These are phyloP conservation scores for Solanum appendiculatum DNA, from an alignment of 257 asterid species.

Conservation along the genomic window DNA sequence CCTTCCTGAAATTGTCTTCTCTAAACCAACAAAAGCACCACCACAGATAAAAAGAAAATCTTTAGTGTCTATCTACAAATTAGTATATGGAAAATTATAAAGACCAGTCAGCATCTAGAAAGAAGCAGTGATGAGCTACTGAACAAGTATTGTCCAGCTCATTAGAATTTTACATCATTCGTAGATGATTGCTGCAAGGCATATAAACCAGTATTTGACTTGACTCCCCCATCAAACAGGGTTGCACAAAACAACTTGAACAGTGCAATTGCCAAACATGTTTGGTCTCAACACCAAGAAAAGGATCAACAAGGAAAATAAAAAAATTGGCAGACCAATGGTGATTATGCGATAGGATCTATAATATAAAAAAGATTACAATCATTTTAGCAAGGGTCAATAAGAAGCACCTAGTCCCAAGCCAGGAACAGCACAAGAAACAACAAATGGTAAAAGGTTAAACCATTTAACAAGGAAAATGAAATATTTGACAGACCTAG, in stretches of 20 bases:
- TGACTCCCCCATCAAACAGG: not conserved
- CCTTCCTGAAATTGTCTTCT: constrained; percentile 89
- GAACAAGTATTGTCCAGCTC: not conserved
- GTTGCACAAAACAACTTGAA: not conserved
- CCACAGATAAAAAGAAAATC: constrained; percentile 25
- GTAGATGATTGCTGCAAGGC: not conserved
- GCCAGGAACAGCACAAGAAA: not conserved
- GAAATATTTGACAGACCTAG: too few relatives aligned
- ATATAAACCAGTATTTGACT: not conserved
- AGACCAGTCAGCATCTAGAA: not conserved
- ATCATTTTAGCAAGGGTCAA: not conserved
- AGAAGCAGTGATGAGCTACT: not conserved
- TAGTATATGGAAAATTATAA: not conserved
- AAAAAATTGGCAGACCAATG: not conserved
- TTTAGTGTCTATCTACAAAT: constrained; percentile 67
- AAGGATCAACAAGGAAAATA: too few relatives aligned
- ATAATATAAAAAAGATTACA: not conserved
- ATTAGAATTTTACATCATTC: not conserved
- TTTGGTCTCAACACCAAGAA: not conserved
- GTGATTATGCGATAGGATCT: not conserved
- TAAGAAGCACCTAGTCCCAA: not conserved
- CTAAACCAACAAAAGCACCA: constrained; percentile 59
- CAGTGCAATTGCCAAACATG: not conserved
- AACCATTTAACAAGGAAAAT: constrained; percentile 33
- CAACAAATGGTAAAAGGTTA: too few relatives aligned